Percentiles rank a stretch among this genome's conserved stretches.
Evolutionary conservation across 306 rosid species (phyloP).

Genomic region (Canavalia gladiata): DNA sequence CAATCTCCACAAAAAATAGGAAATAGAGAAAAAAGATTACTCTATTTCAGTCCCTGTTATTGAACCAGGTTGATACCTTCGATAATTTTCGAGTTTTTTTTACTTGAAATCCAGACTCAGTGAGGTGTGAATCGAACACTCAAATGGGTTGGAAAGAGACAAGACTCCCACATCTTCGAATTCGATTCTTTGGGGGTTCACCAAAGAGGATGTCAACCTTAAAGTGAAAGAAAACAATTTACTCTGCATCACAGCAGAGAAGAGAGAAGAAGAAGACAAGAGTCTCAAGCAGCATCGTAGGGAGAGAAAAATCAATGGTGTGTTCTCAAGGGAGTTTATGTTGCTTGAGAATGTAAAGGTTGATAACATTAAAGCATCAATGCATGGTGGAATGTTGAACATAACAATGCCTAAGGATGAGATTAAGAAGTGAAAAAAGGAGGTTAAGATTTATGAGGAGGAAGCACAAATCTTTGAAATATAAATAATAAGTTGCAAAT

Average conservation of each 20-base stretch:
- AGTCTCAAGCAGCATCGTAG: constrained; percentile 66
- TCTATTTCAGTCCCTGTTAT: constrained; percentile 47
- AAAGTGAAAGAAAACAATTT: constrained; percentile 56
- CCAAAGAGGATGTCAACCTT: constrained; percentile 68
- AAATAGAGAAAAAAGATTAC: constrained; percentile 43
- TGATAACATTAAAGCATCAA: constrained; percentile 63
- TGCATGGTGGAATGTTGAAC: constrained; percentile 63
- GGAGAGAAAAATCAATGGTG: constrained; percentile 56
- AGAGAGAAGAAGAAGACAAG: constrained; percentile 43
- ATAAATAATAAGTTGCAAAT: no score
- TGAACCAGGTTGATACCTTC: constrained; percentile 44
- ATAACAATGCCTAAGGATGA: constrained; percentile 62
- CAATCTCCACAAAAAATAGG: background rate
- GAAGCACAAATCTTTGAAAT: background rate
- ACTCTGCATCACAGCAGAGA: constrained; percentile 60
- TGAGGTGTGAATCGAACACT: constrained; percentile 14
- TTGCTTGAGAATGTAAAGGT: constrained; percentile 68
- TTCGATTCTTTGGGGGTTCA: constrained; percentile 69
- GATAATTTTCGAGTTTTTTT: constrained; percentile 37
- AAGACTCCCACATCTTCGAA: constrained; percentile 57
- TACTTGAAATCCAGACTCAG: constrained; percentile 25
- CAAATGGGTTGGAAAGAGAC: constrained; percentile 75
- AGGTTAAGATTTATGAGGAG: constrained; percentile 50
- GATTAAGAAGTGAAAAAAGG: constrained; percentile 47
- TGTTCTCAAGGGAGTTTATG: constrained; percentile 56